A percentile compares a stretch with the other conserved stretches of the same genome.
Conservation (phyloP, 2,329 filamentous ascomycete species). For the Orbilia blumenaviensis region DNA sequence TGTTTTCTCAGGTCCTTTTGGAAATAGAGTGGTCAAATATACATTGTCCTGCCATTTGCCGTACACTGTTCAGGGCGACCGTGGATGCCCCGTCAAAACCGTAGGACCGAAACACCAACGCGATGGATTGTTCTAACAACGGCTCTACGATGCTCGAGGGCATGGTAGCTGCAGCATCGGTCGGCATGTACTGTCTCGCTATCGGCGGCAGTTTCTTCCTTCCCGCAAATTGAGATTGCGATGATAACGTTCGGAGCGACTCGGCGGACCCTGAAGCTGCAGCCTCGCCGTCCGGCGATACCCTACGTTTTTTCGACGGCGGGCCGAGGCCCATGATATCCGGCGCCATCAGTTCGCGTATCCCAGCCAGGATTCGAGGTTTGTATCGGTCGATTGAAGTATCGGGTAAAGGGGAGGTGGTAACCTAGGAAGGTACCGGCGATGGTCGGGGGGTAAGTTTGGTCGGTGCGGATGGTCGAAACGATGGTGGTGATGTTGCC, state of each 20-base stretch:
- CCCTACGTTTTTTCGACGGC: slow-evolving; percentile 48
- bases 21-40: neutral
- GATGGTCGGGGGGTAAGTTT: neutral
- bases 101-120: slow-evolving; percentile 41
- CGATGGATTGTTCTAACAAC: slow-evolving; percentile 46
- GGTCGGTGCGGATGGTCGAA: neutral
- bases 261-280: neutral
- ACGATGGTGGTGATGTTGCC: slow-evolving; percentile 1
- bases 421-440: neutral
- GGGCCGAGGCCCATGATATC: slow-evolving; percentile 50
- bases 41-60: slow-evolving; percentile 42
- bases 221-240: neutral
- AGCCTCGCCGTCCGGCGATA: slow-evolving; percentile 45
- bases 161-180: slow-evolving; percentile 36
- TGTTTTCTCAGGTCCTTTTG: neutral
- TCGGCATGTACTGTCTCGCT: slow-evolving; percentile 31
- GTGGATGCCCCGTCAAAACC: slow-evolving; percentile 41
- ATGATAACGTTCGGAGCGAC: neutral
- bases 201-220: slow-evolving; percentile 42
- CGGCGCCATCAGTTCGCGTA: slow-evolving; percentile 42
- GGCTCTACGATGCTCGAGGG: slow-evolving; percentile 38
- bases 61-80: slow-evolving; percentile 29
- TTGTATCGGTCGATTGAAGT: neutral
- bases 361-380: slow-evolving; percentile 9
- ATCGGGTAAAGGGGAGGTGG: neutral